Evolutionary conservation across 352 stramenopile species (phyloP).

Genomic region (Phytophthora tubulina): DNA sequence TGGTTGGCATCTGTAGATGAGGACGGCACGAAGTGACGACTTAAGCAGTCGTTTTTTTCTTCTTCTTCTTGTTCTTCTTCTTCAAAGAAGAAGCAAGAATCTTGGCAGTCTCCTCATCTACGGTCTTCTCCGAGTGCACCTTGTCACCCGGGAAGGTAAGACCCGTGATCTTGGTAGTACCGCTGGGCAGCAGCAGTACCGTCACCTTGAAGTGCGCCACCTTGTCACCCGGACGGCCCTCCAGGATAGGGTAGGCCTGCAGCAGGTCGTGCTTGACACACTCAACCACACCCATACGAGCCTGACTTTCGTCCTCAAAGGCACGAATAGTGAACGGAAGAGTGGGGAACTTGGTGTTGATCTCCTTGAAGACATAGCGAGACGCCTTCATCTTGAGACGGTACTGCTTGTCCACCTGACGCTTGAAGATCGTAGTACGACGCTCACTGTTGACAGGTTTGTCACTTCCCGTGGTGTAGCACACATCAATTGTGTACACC

Average conservation of each 20-base stretch:
- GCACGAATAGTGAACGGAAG: conserved; percentile 98
- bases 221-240: conserved; percentile 95
- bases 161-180: conserved; percentile 97
- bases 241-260: conserved; percentile 97
- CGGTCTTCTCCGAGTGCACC: conserved; percentile 93
- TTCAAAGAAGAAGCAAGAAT: conserved; percentile 93
- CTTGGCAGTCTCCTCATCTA: conserved; percentile 93
- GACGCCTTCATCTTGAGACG: conserved; percentile 95
- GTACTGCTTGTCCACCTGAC: conserved; percentile 99
- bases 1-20: background rate
- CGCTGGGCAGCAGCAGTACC: conserved; percentile 96
- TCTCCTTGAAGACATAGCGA: conserved; percentile 97
- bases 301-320: conserved; percentile 96
- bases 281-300: conserved; percentile 98
- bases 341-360: conserved; percentile 98
- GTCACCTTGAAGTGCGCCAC: conserved; percentile 99
- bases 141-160: conserved; percentile 91
- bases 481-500: conserved; percentile 99
- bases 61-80: conserved; percentile 98
- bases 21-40: conserved; percentile 19
- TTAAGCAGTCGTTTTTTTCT: conserved; percentile 70
- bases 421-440: conserved; percentile 99
- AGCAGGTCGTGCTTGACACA: conserved; percentile 98
- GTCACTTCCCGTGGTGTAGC: conserved; percentile 98
- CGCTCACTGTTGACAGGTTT: conserved; percentile 92